Evolutionary conservation across 768 basidiomycete genomes (phyloP), one percentile per base, ranked within the genome.

Genomic region (Lactarius pseudohatsudake): DNA sequence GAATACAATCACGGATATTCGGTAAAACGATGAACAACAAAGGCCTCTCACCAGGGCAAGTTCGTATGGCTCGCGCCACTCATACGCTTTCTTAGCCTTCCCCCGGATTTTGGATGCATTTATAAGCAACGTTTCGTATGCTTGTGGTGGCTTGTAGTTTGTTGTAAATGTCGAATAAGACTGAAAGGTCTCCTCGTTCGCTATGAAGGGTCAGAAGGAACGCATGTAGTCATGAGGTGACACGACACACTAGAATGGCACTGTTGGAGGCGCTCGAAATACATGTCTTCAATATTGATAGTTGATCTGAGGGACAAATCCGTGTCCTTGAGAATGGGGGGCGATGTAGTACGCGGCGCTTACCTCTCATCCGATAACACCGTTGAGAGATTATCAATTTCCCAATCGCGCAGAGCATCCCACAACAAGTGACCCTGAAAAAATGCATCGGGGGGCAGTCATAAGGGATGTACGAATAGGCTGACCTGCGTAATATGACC

Each of bases 131-230:
- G 79, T 71, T 72, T 96, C 94, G 73, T 98, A 98, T 53, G 89
- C 83, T n/a, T 82, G 77, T 0, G 87, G 80, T 16, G 90, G 85
- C 71, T 87, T 85, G 75, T 90, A 83, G 62, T 85, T 84, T 0
- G 94, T 92, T 18, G 93, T 92, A 78, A 98, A 97, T 0, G 88
- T 84, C 0, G 96, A 97, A 75, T 96, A 98, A 2, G 85, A 81
- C 72, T 92, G 88, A 64, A 88, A 88, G 0, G 94, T 96, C 16
- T 90, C 85, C 47, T 93, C 92, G 63, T 88, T 82, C 65, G 85
- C 93, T 95, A 71, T n/a, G 36, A 15, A 6, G 15, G 28, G 22
- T 59, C 56, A 62, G 54, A 16, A 58, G n/a, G 45, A 40, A 32
- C 10, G 8, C 11, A 22, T 58, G 60, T n/a, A 70, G 26, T 18